A percentile compares a stretch with the other conserved stretches of the same genome.
Evolutionary conservation across 495 filamentous ascomycete species (phyloP).

Genomic region (Penicillium roqueforti): DNA sequence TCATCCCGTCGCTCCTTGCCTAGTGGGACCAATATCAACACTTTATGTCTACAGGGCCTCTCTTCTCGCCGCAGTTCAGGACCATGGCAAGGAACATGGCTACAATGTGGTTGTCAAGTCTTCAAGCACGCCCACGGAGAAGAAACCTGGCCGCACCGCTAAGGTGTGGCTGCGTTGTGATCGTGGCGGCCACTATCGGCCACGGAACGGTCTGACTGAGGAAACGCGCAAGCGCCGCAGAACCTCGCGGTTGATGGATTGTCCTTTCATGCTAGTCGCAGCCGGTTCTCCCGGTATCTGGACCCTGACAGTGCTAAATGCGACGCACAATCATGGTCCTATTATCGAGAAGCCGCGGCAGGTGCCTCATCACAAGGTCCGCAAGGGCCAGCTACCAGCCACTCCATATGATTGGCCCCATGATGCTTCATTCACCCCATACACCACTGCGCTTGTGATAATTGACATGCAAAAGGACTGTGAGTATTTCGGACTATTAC

Average conservation of each 20-base stretch:
- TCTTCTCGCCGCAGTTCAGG: conserved; percentile 41
- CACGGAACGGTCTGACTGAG: conserved; percentile 47
- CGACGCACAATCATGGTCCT: conserved; percentile 46
- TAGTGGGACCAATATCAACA: neutral
- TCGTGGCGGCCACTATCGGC: conserved; percentile 49
- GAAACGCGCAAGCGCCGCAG: conserved; percentile 46
- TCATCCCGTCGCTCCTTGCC: neutral
- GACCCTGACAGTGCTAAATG: conserved; percentile 42
- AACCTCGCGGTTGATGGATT: conserved; percentile 47
- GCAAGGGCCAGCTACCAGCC: conserved; percentile 46
- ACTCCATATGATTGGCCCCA: conserved; percentile 62
- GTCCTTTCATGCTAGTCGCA: conserved; percentile 46
- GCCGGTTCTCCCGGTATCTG: conserved; percentile 45
- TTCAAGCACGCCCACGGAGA: conserved; percentile 45
- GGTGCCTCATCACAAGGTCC: conserved; percentile 41
- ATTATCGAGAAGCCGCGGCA: conserved; percentile 40
- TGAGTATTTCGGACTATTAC: conserved; percentile 27
- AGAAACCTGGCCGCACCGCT: conserved; percentile 45
- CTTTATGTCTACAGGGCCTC: conserved; percentile 25
- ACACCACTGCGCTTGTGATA: conserved; percentile 61
- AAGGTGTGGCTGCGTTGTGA: conserved; percentile 50
- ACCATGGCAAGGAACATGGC: conserved; percentile 43
- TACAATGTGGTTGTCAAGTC: conserved; percentile 50
- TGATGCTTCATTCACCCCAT: conserved; percentile 51
- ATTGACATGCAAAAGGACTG: conserved; percentile 75